Evolutionary conservation across 177 flowering plant genomes (phyloP).

Genomic region (Vitis hybrid): DNA sequence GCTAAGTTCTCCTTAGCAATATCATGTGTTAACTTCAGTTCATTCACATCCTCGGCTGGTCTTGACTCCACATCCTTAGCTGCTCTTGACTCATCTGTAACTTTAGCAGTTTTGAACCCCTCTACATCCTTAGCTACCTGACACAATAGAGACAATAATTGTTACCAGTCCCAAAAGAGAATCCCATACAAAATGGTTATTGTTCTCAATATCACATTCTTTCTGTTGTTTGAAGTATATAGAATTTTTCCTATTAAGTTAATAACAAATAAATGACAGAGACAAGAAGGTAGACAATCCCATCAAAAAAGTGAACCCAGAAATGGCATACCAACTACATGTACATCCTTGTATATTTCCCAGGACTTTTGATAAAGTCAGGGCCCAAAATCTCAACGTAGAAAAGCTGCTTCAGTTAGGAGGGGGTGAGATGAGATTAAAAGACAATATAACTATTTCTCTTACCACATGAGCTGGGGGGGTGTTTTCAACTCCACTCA

Average conservation of each 20-base stretch:
- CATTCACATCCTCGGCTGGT: conserved; percentile 22
- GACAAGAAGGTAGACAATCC: not conserved
- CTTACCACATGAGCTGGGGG: conserved; percentile 39
- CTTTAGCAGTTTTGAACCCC: conserved; percentile 12
- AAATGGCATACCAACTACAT: too few species aligned
- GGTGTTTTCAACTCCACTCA: conserved; percentile 40
- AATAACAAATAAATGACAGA: not conserved
- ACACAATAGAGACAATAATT: conserved; percentile 10
- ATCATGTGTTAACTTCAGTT: conserved; percentile 6
- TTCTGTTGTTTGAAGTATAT: not conserved
- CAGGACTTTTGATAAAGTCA: too few species aligned
- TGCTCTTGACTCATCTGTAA: conserved; percentile 17
- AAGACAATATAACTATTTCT: not conserved
- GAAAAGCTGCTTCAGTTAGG: too few species aligned
- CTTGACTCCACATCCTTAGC: conserved; percentile 14
- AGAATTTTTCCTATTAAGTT: too few species aligned
- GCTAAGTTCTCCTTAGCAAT: conserved; percentile 17
- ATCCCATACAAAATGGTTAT: not conserved
- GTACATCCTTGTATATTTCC: too few species aligned
- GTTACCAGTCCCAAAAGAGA: too few species aligned
- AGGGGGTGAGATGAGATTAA: too few species aligned
- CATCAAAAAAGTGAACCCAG: not conserved
- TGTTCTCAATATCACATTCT: not conserved
- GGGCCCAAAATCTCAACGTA: too few species aligned
- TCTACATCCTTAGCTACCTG: conserved; percentile 28